Conservation (phyloP, 129 eudicot species). For the Flaveria brownii region DNA sequence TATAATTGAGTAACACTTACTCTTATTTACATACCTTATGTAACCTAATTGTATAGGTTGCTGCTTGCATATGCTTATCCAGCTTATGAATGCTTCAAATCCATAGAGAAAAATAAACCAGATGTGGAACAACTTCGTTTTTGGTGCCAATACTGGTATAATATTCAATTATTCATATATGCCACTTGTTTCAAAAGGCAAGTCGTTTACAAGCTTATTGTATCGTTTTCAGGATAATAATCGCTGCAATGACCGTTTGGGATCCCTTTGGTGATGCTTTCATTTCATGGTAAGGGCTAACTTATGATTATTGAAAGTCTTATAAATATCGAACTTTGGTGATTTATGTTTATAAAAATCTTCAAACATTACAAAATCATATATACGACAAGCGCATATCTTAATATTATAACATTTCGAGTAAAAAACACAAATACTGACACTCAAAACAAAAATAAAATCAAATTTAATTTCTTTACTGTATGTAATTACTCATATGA, state of each 20-base stretch:
- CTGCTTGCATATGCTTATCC: conserved; percentile 90
- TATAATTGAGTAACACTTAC: neutral
- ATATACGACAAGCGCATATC: too few species aligned
- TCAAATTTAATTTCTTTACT: neutral
- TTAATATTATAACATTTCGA: neutral
- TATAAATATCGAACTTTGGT: neutral
- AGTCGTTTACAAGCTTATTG: neutral
- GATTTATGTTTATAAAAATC: neutral
- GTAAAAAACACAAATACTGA: neutral
- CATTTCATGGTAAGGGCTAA: conserved; percentile 59
- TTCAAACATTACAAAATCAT: too few species aligned
- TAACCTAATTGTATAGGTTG: conserved; percentile 51
- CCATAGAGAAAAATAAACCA: conserved; percentile 83
- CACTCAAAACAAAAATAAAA: neutral
- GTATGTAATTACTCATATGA: neutral
- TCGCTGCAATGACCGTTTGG: conserved; percentile 75
- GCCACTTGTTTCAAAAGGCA: neutral
- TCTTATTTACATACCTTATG: neutral
- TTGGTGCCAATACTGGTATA: conserved; percentile 96
- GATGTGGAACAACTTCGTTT: conserved; percentile 80
- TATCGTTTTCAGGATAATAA: conserved; percentile 65
- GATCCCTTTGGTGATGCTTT: conserved; percentile 80
- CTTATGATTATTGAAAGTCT: neutral
- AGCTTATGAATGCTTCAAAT: conserved; percentile 91
- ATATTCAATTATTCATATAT: neutral